These are phyloP conservation scores for Paraleonurus japonicus DNA, from an alignment of 257 asterid species.

Conservation along the genomic window DNA sequence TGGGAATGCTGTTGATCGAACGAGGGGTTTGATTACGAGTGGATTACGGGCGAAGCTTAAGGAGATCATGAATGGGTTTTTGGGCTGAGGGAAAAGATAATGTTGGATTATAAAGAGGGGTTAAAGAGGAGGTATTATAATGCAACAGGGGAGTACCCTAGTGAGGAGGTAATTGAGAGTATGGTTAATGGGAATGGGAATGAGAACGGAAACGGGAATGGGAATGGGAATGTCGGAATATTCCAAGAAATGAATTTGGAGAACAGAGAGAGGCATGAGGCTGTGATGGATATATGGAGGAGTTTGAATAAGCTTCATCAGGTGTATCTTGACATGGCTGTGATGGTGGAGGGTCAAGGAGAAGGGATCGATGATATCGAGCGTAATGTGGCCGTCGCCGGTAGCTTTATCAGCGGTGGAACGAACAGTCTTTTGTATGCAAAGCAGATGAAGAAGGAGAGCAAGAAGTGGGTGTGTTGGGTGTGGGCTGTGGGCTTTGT, in stretches of 20 bases:
- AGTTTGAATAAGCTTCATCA: slow-evolving; percentile 90
- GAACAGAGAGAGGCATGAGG: slow-evolving; percentile 70
- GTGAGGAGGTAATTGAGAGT: slow-evolving; percentile 61
- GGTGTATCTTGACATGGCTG: slow-evolving; percentile 87
- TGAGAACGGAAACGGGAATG: slow-evolving; percentile 24
- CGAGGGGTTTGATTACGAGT: slow-evolving; percentile 54
- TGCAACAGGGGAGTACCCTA: slow-evolving; percentile 57
- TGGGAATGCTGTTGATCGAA: slow-evolving; percentile 74
- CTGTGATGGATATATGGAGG: slow-evolving; percentile 79
- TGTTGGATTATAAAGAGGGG: slow-evolving; percentile 68
- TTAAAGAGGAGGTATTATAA: slow-evolving; percentile 64
- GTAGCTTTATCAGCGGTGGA: slow-evolving; percentile 75
- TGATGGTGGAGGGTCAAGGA: slow-evolving; percentile 77
- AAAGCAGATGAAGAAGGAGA: slow-evolving; percentile 61
- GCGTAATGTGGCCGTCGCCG: slow-evolving; percentile 56
- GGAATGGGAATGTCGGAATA: no score
- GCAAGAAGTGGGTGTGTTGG: slow-evolving; percentile 54
- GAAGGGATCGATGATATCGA: slow-evolving; percentile 68
- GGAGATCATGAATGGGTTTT: slow-evolving; percentile 76
- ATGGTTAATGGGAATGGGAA: slow-evolving; percentile 54
- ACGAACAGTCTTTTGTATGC: slow-evolving; percentile 69
- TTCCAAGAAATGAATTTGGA: slow-evolving; percentile 34
- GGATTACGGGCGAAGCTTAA: slow-evolving; percentile 63
- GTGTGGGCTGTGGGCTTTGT: slow-evolving; percentile 52
- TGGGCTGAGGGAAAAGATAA: slow-evolving; percentile 53